Evolutionary conservation across 148 eudicot genomes (phyloP).

Genomic region (Suaeda aralocaspica): DNA sequence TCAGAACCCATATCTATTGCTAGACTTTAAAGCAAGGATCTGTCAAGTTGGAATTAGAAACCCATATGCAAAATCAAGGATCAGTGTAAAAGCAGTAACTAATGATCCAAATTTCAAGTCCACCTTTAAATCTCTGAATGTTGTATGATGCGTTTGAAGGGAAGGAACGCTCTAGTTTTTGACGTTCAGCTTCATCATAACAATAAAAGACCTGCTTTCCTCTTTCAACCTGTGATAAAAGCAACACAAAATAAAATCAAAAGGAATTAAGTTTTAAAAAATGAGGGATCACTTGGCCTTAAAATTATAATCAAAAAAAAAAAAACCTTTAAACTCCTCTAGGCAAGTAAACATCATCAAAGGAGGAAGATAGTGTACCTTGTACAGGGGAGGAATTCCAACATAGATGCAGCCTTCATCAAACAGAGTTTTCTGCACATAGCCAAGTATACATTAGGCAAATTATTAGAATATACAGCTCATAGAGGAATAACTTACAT

Average conservation of each 20-base stretch:
- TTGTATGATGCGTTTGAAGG: constrained; percentile 88
- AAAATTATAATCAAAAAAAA: no score
- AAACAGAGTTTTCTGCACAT: constrained; percentile 83
- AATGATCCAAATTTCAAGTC: neutral
- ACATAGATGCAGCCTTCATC: constrained; percentile 94
- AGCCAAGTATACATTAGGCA: neutral
- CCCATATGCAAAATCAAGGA: neutral
- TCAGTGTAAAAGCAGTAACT: neutral
- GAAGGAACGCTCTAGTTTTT: constrained; percentile 49
- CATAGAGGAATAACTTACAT: neutral
- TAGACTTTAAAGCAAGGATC: neutral
- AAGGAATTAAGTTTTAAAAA: neutral
- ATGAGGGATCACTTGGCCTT: neutral
- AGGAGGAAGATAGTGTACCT: constrained; percentile 45
- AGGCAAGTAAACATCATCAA: constrained; percentile 2
- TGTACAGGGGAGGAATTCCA: constrained; percentile 95
- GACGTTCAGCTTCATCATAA: constrained; percentile 75
- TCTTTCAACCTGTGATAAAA: constrained; percentile 65
- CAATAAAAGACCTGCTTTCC: constrained; percentile 83
- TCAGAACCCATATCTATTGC: no score
- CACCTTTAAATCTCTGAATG: constrained; percentile 97
- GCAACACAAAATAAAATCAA: neutral
- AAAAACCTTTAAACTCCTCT: neutral
- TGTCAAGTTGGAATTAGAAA: neutral
- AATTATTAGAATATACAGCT: neutral